Conservation (phyloP, 2,329 filamentous ascomycete species). For the Ceratocystiopsis minuta region DNA sequence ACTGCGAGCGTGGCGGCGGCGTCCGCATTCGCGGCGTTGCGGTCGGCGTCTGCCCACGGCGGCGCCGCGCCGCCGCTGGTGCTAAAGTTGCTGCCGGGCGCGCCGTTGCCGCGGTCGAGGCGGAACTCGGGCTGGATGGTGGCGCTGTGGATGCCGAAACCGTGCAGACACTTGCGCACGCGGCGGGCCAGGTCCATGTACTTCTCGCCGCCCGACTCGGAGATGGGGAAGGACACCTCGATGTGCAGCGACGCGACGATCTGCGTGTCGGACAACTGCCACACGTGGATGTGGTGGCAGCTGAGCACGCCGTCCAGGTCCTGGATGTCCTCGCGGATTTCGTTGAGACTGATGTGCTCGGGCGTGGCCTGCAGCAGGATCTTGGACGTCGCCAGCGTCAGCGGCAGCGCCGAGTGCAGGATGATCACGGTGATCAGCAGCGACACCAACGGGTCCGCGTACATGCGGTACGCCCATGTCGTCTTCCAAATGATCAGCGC, state of each 20-base stretch:
- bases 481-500: constrained; percentile 87
- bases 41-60: background rate
- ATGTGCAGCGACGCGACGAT: constrained; percentile 86
- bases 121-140: constrained; percentile 93
- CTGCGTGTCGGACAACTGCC: constrained; percentile 93
- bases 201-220: constrained; percentile 55
- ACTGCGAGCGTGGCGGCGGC: background rate
- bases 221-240: constrained; percentile 77
- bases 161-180: constrained; percentile 77
- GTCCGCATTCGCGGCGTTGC: background rate
- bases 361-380: constrained; percentile 91
- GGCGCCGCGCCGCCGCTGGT: background rate
- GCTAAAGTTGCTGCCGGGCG: background rate
- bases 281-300: constrained; percentile 93
- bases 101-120: constrained; percentile 20
- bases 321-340: constrained; percentile 85
- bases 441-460: constrained; percentile 82
- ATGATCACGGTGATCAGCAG: constrained; percentile 79
- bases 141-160: constrained; percentile 87
- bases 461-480: constrained; percentile 61
- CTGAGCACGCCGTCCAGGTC: constrained; percentile 67
- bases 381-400: constrained; percentile 63
- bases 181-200: constrained; percentile 84
- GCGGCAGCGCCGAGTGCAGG: constrained; percentile 54
- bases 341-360: constrained; percentile 67